Percentiles rank a stretch among this genome's conserved stretches.
Evolutionary conservation across 78 protist genomes (phyloP).

Genomic region (Diacronema lutheri): DNA sequence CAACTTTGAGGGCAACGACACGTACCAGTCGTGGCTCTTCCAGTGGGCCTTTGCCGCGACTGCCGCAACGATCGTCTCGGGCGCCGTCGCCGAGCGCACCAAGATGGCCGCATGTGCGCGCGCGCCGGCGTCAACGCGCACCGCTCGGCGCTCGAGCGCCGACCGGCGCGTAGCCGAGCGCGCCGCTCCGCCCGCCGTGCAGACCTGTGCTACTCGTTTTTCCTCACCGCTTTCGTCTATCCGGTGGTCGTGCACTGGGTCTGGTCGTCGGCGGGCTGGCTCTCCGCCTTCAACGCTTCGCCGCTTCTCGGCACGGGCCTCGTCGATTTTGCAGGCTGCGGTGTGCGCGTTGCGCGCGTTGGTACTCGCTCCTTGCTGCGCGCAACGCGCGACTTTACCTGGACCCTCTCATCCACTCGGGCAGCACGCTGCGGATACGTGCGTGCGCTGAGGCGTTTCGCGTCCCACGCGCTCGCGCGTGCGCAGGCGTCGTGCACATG

Average conservation of each 20-base stretch:
- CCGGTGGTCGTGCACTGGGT: conserved; percentile 60
- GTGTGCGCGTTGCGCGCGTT: no score
- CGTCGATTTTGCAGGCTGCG: conserved; percentile 22
- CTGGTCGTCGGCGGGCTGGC: conserved; percentile 28
- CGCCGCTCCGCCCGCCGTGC: conserved; percentile 66
- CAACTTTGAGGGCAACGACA: no score
- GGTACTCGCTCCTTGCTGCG: no score
- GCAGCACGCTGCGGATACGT: no score
- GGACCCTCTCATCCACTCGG: no score
- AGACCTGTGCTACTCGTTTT: conserved; percentile 34
- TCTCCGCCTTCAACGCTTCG: not conserved
- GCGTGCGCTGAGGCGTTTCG: no score
- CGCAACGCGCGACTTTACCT: no score
- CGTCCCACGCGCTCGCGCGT: no score
- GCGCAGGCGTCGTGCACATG: no score
- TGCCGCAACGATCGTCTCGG: conserved; percentile 64
- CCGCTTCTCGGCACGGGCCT: not conserved
- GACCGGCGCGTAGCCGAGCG: conserved; percentile 73
- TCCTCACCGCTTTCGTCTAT: conserved; percentile 48
- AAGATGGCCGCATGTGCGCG: conserved; percentile 19
- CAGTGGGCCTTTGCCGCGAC: conserved; percentile 52
- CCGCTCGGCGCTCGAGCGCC: no score
- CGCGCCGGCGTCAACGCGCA: conserved; percentile 38
- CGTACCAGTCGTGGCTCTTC: conserved; percentile 35
- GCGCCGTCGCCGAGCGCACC: conserved; percentile 70